Evolutionary conservation across 2,329 filamentous ascomycete genomes (phyloP), one percentile per base, ranked within the genome.

Genomic region (Cercospora berteroae): DNA sequence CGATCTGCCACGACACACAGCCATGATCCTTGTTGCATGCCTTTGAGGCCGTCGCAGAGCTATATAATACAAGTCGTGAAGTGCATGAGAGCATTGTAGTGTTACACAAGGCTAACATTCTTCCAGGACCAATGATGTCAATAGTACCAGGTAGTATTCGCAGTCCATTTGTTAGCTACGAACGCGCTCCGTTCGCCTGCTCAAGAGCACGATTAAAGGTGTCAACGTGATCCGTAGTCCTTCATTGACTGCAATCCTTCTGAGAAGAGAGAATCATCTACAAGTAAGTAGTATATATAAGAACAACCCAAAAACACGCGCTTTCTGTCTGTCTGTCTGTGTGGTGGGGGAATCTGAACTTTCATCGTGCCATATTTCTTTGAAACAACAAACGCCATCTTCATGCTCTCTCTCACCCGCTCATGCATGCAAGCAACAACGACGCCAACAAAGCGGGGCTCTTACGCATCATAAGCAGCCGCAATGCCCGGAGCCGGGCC

Each of bases 401-500:
- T 48, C 8, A 20, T 48, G 44, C n/a, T 23, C 8, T 20, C 13
- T 39, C 12, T 20, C 3, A 10, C 18, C 42, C n/a, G n/a, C n/a
- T 20, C 7, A 20, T 20, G 44, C 36, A 12, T n/a, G n/a, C 13
- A 16, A 36, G 16, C 6, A 39, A 39, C 13, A 39, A n/a, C 36
- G n/a, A n/a, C 44, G 44, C 42, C 1, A 39, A 18, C n/a, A n/a
- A 44, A 10, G n/a, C 6, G 18, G 7, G 1, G 23, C 16, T 29
- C 10, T 73, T 67, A 75, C 62, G 68, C 67, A 55, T 75, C 74
- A 67, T 79, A 80, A 42, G 65, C 70, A n/a, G 71, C 75, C 23
- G 78, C 79, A 67, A 82, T 75, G 3, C 80, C 81, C 4, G 82
- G 81, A 27, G 81, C 80, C n/a, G 82, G 79, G 16, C 83, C 82